These are phyloP conservation scores for Cephaloascus albidus DNA, from an alignment of 805 yeast species.

Conservation along the genomic window DNA sequence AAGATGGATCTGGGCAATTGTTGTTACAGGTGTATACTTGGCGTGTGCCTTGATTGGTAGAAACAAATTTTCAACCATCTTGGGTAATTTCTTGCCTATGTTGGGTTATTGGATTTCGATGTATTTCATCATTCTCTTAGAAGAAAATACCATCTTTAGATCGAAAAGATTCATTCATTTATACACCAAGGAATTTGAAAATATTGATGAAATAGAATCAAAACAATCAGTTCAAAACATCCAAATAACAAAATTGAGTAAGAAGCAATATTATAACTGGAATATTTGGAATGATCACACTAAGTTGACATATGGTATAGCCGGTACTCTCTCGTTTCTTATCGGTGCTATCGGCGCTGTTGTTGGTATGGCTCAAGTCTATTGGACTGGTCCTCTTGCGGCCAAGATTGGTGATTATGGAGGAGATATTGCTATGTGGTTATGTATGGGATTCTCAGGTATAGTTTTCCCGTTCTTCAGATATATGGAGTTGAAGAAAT, in stretches of 20 bases:
- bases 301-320: conserved; percentile 59
- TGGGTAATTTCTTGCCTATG: conserved; percentile 83
- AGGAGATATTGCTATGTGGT: conserved; percentile 79
- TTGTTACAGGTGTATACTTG: conserved; percentile 53
- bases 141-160: conserved; percentile 69
- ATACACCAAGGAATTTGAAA: conserved; percentile 34
- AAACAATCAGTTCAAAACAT: neutral
- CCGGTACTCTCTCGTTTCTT: conserved; percentile 57
- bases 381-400: conserved; percentile 75
- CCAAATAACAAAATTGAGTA: neutral
- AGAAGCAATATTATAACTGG: conserved; percentile 45
- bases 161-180: conserved; percentile 29
- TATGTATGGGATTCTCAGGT: conserved; percentile 64
- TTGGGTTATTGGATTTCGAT: conserved; percentile 86
- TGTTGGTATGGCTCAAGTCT: conserved; percentile 81
- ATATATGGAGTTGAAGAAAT: conserved; percentile 51
- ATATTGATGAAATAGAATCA: conserved; percentile 1
- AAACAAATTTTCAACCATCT: conserved; percentile 58
- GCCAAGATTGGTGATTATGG: conserved; percentile 51
- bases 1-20: conserved; percentile 67
- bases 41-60: conserved; percentile 72
- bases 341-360: conserved; percentile 77
- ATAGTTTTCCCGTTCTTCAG: conserved; percentile 54
- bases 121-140: conserved; percentile 57
- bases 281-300: conserved; percentile 58